A percentile compares a stretch with the other conserved stretches of the same genome.
These are phyloP conservation scores for Sarcodon aspratus DNA, from an alignment of 768 basidiomycete species.

Conservation along the genomic window DNA sequence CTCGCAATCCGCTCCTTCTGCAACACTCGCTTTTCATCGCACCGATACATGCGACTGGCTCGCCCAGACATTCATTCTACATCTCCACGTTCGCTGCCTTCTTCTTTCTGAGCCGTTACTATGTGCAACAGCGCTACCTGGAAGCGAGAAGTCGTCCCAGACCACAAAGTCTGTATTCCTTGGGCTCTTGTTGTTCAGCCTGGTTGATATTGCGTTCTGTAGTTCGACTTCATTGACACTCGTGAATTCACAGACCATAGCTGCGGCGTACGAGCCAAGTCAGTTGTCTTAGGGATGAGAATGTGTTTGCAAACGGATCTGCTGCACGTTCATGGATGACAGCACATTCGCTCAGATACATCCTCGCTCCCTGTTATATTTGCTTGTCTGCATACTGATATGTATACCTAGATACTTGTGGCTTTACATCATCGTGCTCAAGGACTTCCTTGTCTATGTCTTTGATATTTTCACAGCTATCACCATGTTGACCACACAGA, in stretches of 20 bases:
- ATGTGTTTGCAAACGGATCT: neutral
- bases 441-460: slow-evolving; percentile 92
- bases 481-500: slow-evolving; percentile 86
- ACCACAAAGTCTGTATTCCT: slow-evolving; percentile 72
- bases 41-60: slow-evolving; percentile 40
- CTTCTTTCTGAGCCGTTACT: slow-evolving; percentile 12
- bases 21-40: slow-evolving; percentile 2
- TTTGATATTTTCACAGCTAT: slow-evolving; percentile 97
- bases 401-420: slow-evolving; percentile 63
- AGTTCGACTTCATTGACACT: slow-evolving; percentile 98
- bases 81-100: slow-evolving; percentile 10
- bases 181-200: neutral
- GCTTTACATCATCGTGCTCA: slow-evolving; percentile 88
- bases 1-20: neutral
- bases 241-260: slow-evolving; percentile 86
- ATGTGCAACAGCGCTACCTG: slow-evolving; percentile 78
- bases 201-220: neutral
- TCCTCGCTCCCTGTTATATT: neutral
- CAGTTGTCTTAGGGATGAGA: slow-evolving; percentile 6
- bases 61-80: slow-evolving; percentile 17
- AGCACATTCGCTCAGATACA: too few relatives aligned
- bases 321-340: neutral
- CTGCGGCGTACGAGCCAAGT: slow-evolving; percentile 83
- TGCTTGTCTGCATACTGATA: neutral
- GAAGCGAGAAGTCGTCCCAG: slow-evolving; percentile 96